Evolutionary conservation across 139 green algal species (phyloP).

Genomic region (Coelastrella sp.): DNA sequence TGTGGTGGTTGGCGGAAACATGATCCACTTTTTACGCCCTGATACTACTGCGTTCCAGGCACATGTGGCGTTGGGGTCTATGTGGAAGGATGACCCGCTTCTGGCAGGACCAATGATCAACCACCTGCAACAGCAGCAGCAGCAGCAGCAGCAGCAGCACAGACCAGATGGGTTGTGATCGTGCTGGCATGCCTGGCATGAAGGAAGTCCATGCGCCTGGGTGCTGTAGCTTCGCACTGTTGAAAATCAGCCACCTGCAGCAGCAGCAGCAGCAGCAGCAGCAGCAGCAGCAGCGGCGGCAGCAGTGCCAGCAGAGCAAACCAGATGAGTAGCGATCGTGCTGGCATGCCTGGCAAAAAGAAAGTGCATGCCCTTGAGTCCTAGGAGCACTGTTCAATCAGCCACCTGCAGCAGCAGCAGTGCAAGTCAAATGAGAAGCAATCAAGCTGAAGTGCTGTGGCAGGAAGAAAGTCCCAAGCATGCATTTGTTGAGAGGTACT

Average conservation of each 20-base stretch:
- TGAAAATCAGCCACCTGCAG: constrained; percentile 51
- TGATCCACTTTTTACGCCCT: constrained; percentile 93
- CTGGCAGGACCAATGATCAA: constrained; percentile 92
- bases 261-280: not conserved
- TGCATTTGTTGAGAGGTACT: too few relatives aligned
- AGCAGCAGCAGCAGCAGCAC: not conserved
- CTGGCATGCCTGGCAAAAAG: too few relatives aligned
- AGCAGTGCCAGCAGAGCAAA: not conserved
- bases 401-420: too few relatives aligned
- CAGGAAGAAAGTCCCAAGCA: too few relatives aligned
- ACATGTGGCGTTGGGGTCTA: constrained; percentile 93
- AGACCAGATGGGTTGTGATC: not conserved
- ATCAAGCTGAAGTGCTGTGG: too few relatives aligned
- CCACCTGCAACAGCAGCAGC: constrained; percentile 76
- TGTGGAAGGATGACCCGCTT: constrained; percentile 83
- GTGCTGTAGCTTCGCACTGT: too few relatives aligned
- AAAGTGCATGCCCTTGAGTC: too few relatives aligned
- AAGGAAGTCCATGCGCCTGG: too few relatives aligned
- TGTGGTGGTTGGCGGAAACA: constrained; percentile 85
- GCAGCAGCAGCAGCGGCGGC: not conserved
- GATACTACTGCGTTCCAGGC: constrained; percentile 91
- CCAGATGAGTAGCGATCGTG: too few relatives aligned
- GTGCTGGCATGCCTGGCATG: too few relatives aligned
- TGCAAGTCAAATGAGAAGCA: too few relatives aligned
- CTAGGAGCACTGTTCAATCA: too few relatives aligned